These are phyloP conservation scores for Physcomitrellopsis africana DNA, from an alignment of 225 moss, liverwort and hornwort species.

Conservation along the genomic window DNA sequence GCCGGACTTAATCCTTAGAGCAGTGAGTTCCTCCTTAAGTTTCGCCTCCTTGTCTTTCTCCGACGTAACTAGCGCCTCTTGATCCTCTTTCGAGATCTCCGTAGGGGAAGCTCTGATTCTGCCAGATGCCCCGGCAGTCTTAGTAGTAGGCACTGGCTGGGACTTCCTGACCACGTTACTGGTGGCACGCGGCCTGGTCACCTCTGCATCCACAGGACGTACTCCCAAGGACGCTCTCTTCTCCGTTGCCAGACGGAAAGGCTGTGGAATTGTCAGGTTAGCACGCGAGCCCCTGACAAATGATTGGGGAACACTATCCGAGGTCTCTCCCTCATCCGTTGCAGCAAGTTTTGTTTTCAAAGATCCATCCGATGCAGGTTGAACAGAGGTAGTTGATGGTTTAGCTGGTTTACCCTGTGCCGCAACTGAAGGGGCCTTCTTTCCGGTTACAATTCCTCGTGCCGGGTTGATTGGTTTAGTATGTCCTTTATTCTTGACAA, in stretches of 20 bases:
- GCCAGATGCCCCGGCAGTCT: conserved; percentile 13
- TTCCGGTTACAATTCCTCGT: conserved; percentile 1
- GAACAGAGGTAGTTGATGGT: conserved; percentile 46
- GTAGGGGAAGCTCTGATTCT: conserved; percentile 47
- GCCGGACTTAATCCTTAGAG: conserved; percentile 66
- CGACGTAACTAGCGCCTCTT: conserved; percentile 44
- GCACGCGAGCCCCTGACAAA: conserved; percentile 58
- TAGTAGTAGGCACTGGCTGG: conserved; percentile 13
- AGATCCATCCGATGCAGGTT: conserved; percentile 52
- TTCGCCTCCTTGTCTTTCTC: conserved; percentile 42
- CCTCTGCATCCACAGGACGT: conserved; percentile 58
- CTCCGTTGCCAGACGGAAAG: conserved; percentile 85
- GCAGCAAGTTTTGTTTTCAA: too few relatives aligned
- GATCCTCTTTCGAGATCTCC: conserved; percentile 54
- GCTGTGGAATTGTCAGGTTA: conserved; percentile 84
- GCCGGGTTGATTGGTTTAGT: conserved; percentile 11
- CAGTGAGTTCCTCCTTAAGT: conserved; percentile 57
- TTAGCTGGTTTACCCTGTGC: conserved; percentile 47
- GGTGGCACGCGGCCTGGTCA: conserved; percentile 25
- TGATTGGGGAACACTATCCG: neutral
- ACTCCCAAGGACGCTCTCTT: conserved; percentile 81
- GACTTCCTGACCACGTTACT: conserved; percentile 31
- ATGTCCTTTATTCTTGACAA: conserved; percentile 18
- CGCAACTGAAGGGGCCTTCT: conserved; percentile 41
- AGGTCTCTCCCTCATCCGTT: too few relatives aligned